Percentiles rank a stretch among this genome's conserved stretches.
Conservation (phyloP, 2,329 filamentous ascomycete genomes). For the Herpotrichia juniperi region DNA sequence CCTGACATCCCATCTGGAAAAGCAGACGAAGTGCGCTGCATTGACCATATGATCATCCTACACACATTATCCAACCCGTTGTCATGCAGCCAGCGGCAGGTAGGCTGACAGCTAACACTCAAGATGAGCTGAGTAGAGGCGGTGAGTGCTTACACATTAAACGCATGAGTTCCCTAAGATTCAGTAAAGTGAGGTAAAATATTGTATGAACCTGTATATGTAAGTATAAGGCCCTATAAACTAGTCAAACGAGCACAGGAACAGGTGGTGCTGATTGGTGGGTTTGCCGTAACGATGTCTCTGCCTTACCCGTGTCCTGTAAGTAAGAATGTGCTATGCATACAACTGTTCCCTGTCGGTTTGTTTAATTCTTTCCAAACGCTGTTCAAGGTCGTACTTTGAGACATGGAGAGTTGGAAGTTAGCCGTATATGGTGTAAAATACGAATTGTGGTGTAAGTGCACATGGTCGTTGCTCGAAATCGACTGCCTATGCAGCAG, state of each 20-base stretch:
- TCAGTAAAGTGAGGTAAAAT: no score
- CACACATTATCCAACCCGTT: background rate
- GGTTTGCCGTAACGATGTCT: background rate
- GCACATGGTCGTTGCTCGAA: background rate
- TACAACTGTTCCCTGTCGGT: background rate
- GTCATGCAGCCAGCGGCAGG: background rate
- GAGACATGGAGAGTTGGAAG: background rate
- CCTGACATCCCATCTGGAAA: no score
- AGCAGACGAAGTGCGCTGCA: no score
- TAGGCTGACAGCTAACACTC: background rate
- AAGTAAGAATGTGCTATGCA: slow-evolving; percentile 2
- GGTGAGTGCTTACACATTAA: background rate
- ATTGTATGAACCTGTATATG: no score
- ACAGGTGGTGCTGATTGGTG: background rate
- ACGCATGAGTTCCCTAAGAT: no score
- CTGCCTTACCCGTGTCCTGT: slow-evolving; percentile 3
- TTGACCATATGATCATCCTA: no score
- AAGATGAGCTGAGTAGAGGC: background rate
- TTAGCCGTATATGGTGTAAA: background rate
- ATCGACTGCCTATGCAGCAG: background rate
- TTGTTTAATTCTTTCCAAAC: background rate
- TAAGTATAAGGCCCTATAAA: background rate
- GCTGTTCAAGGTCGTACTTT: background rate
- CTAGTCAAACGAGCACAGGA: background rate
- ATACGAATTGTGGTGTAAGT: background rate